Evolutionary conservation across 2,329 filamentous ascomycete species (phyloP), one percentile per base, ranked within the genome.

Genomic region (Dothistroma pini): DNA sequence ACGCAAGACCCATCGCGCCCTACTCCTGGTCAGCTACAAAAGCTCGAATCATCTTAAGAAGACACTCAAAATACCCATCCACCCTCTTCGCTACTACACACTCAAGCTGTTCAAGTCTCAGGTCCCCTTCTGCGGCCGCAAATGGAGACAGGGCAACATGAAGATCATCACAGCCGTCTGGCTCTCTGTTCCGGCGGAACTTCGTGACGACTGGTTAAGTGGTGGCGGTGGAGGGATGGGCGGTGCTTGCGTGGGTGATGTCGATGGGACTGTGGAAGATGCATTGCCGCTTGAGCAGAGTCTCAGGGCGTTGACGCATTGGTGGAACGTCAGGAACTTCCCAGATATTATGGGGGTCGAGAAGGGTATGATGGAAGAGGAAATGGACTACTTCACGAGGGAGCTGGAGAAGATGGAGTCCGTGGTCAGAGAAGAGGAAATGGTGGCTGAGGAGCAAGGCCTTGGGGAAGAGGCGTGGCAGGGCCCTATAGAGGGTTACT

Each of bases 91-190:
- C 6, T 86, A 96, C 49, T 97, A 97, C 79, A 96, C 95, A 0
- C 85, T 99, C 68, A 99, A 99, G 77, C 84, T 99, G 0, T 97
- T 97, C 86, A 99, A 99, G 77, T 95, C 92, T 63, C 95, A 99
- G 76, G 95, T 99, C 4, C 95, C 95, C 0, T 99, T 96, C 80
- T 97, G 93, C 75, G 93, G 95, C 22, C 88, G 95, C 49, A 99
- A 99, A 79, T 99, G 95, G 95, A 88, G 95, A 14, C 95, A 97
- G 78, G 88, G 87, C 69, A 97, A 99, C 76, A 99, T 99, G 95
- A 90, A 93, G 58, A 93, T 97, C 71, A 99, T 99, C 72, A 99
- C 95, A 0, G 92, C 93, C 3, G 91, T 99, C 1, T 99, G 97
- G 75, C 81, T 99, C 54, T 91, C 96, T 77, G 96, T 93, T 72